These are phyloP conservation scores for Venturia effusa DNA, from an alignment of 2,329 filamentous ascomycete species.

Conservation along the genomic window DNA sequence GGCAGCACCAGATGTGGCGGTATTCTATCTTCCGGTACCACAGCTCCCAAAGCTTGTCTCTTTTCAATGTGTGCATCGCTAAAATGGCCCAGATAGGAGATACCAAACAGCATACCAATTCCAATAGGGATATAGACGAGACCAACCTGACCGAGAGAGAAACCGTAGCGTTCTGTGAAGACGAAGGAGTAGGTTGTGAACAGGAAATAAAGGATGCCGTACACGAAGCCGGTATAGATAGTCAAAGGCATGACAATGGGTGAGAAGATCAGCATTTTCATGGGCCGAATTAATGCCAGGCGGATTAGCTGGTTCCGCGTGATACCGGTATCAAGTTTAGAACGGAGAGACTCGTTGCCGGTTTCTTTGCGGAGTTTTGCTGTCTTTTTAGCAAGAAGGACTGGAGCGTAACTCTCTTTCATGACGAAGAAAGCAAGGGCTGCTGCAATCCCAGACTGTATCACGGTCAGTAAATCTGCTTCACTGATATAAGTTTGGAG, in stretches of 20 bases:
- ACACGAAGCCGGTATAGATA: slow-evolving; percentile 26
- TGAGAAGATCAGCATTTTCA: slow-evolving; percentile 27
- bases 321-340: slow-evolving; percentile 28
- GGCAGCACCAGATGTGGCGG: slow-evolving; percentile 24
- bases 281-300: slow-evolving; percentile 30
- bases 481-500: slow-evolving; percentile 44
- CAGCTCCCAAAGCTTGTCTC: neutral
- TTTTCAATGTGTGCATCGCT: slow-evolving; percentile 6
- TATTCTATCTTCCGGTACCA: slow-evolving; percentile 9
- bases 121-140: slow-evolving; percentile 32
- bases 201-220: slow-evolving; percentile 30
- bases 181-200: slow-evolving; percentile 36
- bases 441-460: neutral
- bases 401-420: slow-evolving; percentile 38
- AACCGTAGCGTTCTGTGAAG: slow-evolving; percentile 29
- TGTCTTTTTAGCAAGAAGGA: slow-evolving; percentile 38
- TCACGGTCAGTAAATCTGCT: slow-evolving; percentile 42
- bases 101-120: slow-evolving; percentile 27
- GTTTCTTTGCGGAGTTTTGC: slow-evolving; percentile 39
- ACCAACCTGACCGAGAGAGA: slow-evolving; percentile 27
- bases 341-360: slow-evolving; percentile 35
- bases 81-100: neutral
- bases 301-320: slow-evolving; percentile 29
- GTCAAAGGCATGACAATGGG: slow-evolving; percentile 25
- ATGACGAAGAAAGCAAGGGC: slow-evolving; percentile 26